Percentiles rank a stretch among this genome's conserved stretches.
These are phyloP conservation scores for Micromonas pusilla DNA, from an alignment of 139 green algal species.

Conservation along the genomic window DNA sequence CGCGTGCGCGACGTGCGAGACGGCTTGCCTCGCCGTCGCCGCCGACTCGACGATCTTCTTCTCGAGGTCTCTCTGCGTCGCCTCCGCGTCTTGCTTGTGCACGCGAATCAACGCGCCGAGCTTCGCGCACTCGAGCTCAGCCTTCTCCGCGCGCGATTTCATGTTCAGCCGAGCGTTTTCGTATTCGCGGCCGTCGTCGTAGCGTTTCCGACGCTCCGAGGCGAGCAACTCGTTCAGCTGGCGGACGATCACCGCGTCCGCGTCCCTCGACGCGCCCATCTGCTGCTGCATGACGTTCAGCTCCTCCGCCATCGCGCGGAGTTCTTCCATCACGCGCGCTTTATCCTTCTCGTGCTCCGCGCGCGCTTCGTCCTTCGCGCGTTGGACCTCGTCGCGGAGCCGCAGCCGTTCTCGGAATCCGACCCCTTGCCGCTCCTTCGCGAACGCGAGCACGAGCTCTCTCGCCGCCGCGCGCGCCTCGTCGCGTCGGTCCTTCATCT, in stretches of 20 bases:
- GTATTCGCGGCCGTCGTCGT: no score
- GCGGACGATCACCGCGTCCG: background rate
- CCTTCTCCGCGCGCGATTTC: no score
- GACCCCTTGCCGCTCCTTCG: background rate
- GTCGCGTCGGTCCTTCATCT: background rate
- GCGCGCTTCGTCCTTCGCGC: background rate
- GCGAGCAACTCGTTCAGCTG: background rate
- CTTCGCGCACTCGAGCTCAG: no score
- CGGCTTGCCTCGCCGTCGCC: no score
- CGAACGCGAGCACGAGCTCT: background rate
- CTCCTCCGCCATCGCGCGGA: background rate
- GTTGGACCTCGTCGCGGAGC: background rate
- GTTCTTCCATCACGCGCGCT: background rate
- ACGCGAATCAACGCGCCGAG: no score
- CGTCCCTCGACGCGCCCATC: background rate
- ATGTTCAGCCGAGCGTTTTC: no score
- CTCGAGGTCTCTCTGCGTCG: no score
- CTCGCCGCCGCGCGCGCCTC: background rate
- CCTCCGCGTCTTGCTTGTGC: no score
- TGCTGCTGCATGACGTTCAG: background rate
- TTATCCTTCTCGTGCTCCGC: background rate
- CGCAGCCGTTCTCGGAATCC: background rate
- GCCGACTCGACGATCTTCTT: no score
- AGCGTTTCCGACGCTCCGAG: no score
- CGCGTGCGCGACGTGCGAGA: no score